These are phyloP conservation scores for Gynochthodes officinalis DNA, from an alignment of 257 asterid genomes.

Conservation along the genomic window DNA sequence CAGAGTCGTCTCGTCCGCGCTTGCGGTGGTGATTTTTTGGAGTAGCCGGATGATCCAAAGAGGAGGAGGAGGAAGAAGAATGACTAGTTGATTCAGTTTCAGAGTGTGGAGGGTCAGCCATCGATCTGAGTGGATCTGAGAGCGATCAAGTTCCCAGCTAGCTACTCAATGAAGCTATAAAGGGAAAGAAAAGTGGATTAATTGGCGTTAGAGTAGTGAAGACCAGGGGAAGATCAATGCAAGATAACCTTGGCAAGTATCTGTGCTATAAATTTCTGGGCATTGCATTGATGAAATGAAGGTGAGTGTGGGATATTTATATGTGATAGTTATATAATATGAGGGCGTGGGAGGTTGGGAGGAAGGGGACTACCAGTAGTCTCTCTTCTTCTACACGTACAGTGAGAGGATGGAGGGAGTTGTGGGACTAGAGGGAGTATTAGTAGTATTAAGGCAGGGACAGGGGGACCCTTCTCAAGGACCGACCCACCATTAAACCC, in stretches of 20 bases:
- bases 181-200: neutral
- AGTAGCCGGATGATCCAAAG: neutral
- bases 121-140: slow-evolving; percentile 2
- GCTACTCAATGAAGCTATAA: neutral
- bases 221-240: neutral
- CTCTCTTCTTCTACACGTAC: neutral
- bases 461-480: slow-evolving; percentile 7
- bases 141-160: no score
- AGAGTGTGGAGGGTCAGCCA: slow-evolving; percentile 37
- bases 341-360: no score
- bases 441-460: neutral
- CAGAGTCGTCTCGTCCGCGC: slow-evolving; percentile 18
- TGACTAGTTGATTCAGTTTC: slow-evolving; percentile 27
- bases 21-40: slow-evolving; percentile 19
- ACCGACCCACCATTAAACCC: slow-evolving; percentile 16
- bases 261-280: no score
- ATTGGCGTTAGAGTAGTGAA: neutral
- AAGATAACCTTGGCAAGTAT: no score
- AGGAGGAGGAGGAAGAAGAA: slow-evolving; percentile 21
- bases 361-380: neutral
- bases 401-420: neutral
- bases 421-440: neutral
- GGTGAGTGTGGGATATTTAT: slow-evolving; percentile 2
- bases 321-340: neutral
- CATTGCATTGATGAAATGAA: neutral